Conservation (phyloP, 352 stramenopile species). For the Globisporangium paddicum region DNA sequence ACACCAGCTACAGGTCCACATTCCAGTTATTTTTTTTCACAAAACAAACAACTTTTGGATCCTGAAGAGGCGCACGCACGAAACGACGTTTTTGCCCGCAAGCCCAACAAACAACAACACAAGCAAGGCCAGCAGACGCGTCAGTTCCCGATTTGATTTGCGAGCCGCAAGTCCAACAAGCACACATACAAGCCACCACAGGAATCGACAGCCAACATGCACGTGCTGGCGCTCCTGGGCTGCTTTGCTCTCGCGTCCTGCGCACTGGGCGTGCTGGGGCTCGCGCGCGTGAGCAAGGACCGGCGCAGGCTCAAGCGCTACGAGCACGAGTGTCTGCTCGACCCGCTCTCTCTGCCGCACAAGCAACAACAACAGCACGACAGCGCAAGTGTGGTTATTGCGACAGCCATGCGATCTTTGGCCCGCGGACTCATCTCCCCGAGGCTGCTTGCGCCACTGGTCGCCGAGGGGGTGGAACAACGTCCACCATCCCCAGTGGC, state of each 20-base stretch:
- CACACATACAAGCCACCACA: neutral
- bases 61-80: conserved; percentile 8
- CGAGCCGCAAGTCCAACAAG: neutral
- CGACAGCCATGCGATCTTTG: neutral
- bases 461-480: conserved; percentile 7
- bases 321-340: conserved; percentile 15
- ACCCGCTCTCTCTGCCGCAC: neutral
- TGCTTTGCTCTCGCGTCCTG: conserved; percentile 13
- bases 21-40: neutral
- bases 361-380: conserved; percentile 2
- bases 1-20: neutral
- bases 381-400: neutral
- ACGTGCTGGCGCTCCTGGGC: conserved; percentile 14
- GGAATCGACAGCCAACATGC: conserved; percentile 2
- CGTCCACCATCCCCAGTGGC: neutral
- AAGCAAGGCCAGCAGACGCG: neutral
- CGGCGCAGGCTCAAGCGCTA: conserved; percentile 19
- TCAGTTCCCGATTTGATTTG: conserved; percentile 3
- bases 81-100: neutral
- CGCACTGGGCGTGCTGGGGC: conserved; percentile 17
- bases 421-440: conserved; percentile 10
- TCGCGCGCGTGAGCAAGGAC: conserved; percentile 20
- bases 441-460: conserved; percentile 8
- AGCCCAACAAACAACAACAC: neutral
- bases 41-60: neutral